Conservation (phyloP, 2,329 filamentous ascomycete species). For the Aureobasidium sp. region DNA sequence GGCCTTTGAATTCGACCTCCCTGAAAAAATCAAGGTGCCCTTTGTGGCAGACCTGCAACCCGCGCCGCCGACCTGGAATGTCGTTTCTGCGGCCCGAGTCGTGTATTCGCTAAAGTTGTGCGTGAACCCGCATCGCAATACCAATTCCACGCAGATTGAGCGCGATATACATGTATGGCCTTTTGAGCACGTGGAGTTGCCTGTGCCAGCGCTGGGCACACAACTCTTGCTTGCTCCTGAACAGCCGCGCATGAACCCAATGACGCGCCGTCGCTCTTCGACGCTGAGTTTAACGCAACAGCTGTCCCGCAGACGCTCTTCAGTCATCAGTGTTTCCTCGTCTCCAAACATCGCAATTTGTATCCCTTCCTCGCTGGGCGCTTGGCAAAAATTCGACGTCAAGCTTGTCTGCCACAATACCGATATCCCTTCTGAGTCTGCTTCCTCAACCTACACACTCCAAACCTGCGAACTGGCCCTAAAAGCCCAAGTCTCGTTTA, state of each 20-base stretch:
- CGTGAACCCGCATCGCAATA: not conserved
- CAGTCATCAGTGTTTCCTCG: not conserved
- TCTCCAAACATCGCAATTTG: not conserved
- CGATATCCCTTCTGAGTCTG: not conserved
- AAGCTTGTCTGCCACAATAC: not conserved
- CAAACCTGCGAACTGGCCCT: not conserved
- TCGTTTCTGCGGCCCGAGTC: not conserved
- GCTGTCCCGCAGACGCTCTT: not conserved
- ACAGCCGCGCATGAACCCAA: not conserved
- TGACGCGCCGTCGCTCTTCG: not conserved
- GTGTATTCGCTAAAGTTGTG: not conserved
- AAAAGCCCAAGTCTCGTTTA: not conserved
- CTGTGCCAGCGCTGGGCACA: not conserved
- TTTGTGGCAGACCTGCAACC: not conserved
- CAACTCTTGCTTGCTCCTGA: not conserved
- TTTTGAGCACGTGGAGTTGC: not conserved
- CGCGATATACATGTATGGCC: not conserved
- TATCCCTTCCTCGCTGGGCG: not conserved
- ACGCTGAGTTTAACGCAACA: not conserved
- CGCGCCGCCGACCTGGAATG: not conserved
- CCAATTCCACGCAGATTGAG: not conserved
- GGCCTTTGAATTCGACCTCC: not conserved
- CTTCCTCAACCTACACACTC: not conserved
- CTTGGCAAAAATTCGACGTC: conserved; percentile 1
- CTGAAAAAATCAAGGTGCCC: not conserved